phyloP scores from a whole-genome alignment of 2,329 filamentous ascomycete species.

The Chaetomium sp. region DNA sequence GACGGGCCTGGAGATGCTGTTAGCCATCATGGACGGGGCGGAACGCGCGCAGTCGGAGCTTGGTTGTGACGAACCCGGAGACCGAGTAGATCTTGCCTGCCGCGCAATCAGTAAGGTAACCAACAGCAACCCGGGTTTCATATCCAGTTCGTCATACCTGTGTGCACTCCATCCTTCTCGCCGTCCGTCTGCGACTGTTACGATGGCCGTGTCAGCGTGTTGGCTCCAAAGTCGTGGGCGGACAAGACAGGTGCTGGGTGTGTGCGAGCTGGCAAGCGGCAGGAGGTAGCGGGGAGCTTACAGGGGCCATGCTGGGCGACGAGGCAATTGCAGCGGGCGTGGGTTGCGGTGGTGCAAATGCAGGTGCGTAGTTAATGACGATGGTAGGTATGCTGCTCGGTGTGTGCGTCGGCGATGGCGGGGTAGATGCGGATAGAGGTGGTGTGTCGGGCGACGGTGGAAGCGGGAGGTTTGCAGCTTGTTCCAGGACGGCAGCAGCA shows the following conservation, averaged over 20 bases:
- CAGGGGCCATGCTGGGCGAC: slow-evolving; percentile 56
- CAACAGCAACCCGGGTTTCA: neutral
- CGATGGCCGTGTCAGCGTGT: slow-evolving; percentile 7
- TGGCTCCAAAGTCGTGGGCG: neutral
- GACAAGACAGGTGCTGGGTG: neutral
- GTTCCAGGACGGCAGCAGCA: slow-evolving; percentile 29
- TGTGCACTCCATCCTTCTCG: slow-evolving; percentile 44
- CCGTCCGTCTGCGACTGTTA: slow-evolving; percentile 35
- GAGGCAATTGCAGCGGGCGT: slow-evolving; percentile 32
- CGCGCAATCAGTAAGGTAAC: slow-evolving; percentile 32
- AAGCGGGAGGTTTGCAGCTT: slow-evolving; percentile 37
- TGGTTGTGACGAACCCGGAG: slow-evolving; percentile 56
- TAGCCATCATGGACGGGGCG: slow-evolving; percentile 36
- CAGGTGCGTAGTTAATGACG: slow-evolving; percentile 37
- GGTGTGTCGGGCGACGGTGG: slow-evolving; percentile 33
- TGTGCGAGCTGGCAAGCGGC: slow-evolving; percentile 1
- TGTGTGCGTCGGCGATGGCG: slow-evolving; percentile 22
- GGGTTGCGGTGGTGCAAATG: slow-evolving; percentile 37
- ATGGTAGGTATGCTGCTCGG: slow-evolving; percentile 24
- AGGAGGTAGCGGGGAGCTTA: slow-evolving; percentile 43
- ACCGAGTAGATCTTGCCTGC: slow-evolving; percentile 64
- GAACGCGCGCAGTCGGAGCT: slow-evolving; percentile 20
- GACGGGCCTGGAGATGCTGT: slow-evolving; percentile 67
- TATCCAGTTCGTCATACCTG: slow-evolving; percentile 43
- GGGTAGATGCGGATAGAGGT: slow-evolving; percentile 23